Conservation (phyloP, 2,329 filamentous ascomycete species). For the Stagonosporopsis rhizophila region DNA sequence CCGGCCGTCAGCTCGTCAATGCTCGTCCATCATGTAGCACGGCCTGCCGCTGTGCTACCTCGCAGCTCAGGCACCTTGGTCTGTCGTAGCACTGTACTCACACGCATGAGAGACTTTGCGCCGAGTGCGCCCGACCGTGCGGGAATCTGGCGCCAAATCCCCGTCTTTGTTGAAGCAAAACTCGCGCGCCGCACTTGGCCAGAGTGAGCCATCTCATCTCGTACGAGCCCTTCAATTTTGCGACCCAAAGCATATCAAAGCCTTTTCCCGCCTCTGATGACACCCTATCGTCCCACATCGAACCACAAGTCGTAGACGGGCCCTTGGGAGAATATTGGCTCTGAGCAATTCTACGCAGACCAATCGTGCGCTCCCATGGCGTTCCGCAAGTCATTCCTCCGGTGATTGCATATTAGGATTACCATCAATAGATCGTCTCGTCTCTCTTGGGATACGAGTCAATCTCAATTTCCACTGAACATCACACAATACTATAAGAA, state of each 20-base stretch:
- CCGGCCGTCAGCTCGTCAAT: not conserved
- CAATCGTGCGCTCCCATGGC: constrained; percentile 4
- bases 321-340: not conserved
- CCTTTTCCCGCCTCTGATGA: not conserved
- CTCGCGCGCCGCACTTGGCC: not conserved
- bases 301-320: not conserved
- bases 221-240: constrained; percentile 7
- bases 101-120: constrained; percentile 3
- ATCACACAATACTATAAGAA: constrained; percentile 3
- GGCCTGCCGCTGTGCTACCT: constrained; percentile 12
- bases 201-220: not conserved
- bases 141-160: not conserved
- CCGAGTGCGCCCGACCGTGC: constrained; percentile 11
- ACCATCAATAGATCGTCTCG: constrained; percentile 8
- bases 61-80: constrained; percentile 3
- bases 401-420: constrained; percentile 20
- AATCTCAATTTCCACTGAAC: constrained; percentile 19
- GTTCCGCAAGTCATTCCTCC: constrained; percentile 8
- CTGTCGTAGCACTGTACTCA: constrained; percentile 7
- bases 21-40: constrained; percentile 5
- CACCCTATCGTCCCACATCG: not conserved
- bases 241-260: not conserved
- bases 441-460: constrained; percentile 14
- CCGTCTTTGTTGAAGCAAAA: constrained; percentile 7
- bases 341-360: constrained; percentile 10